These are phyloP conservation scores for Quercus phellos DNA, from an alignment of 331 rosid genomes.

Conservation along the genomic window DNA sequence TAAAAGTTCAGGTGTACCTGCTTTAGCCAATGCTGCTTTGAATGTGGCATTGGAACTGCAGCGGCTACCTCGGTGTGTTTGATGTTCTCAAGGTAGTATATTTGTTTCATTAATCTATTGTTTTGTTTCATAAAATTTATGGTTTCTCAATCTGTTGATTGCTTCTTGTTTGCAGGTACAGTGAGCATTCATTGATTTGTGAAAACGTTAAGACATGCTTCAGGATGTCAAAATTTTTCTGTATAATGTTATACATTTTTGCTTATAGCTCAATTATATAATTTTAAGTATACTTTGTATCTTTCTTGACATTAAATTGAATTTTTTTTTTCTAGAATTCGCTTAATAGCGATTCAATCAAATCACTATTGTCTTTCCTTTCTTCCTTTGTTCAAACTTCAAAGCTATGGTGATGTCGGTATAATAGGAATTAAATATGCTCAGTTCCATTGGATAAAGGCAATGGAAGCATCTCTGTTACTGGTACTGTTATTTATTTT, in stretches of 20 bases:
- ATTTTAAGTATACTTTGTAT: conserved; percentile 10
- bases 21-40: conserved; percentile 58
- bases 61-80: conserved; percentile 90
- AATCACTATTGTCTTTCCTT: background rate
- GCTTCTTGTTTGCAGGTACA: conserved; percentile 27
- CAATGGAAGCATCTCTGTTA: background rate
- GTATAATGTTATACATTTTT: background rate
- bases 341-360: background rate
- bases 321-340: background rate
- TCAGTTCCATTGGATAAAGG: background rate
- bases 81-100: conserved; percentile 27
- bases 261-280: conserved; percentile 17
- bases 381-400: background rate
- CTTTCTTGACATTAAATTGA: conserved; percentile 20
- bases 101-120: conserved; percentile 7
- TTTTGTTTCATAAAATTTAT: conserved; percentile 1
- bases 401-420: background rate
- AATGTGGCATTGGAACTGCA: conserved; percentile 82
- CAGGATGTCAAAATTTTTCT: conserved; percentile 2
- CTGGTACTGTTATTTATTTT: background rate
- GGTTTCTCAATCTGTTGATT: conserved; percentile 9
- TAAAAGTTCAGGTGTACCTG: conserved; percentile 58
- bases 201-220: background rate
- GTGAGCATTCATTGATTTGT: background rate
- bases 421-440: background rate